A percentile compares a stretch with the other conserved stretches of the same genome.
phyloP scores from a whole-genome alignment of 768 basidiomycete species.

The Russula lepida region DNA sequence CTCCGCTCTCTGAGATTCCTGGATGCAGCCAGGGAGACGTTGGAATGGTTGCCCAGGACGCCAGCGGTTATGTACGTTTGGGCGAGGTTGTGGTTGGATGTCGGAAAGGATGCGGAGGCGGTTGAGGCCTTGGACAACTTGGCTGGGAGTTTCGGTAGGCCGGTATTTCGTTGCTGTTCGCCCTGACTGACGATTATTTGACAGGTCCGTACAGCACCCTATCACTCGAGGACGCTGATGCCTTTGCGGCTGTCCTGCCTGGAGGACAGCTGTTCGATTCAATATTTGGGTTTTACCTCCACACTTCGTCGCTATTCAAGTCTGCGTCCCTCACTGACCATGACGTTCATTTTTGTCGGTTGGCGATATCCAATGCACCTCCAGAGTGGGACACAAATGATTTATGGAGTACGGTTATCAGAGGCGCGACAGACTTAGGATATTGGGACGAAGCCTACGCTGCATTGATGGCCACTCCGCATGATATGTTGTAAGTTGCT shows the following conservation, averaged over 20 bases:
- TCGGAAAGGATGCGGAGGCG: constrained; percentile 67
- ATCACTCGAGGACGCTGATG: constrained; percentile 53
- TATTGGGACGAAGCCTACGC: constrained; percentile 86
- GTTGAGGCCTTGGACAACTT: constrained; percentile 63
- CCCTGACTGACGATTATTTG: constrained; percentile 17
- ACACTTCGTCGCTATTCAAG: constrained; percentile 70
- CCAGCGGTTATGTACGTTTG: constrained; percentile 69
- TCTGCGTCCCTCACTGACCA: constrained; percentile 43
- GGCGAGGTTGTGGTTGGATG: constrained; percentile 55
- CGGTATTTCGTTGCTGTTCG: neutral
- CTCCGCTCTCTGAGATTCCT: constrained; percentile 58
- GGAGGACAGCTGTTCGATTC: constrained; percentile 47
- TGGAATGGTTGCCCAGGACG: constrained; percentile 73
- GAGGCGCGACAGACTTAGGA: constrained; percentile 62
- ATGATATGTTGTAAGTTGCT: constrained; percentile 63
- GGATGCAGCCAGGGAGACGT: constrained; percentile 50
- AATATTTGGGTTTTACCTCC: constrained; percentile 67
- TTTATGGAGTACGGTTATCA: constrained; percentile 76
- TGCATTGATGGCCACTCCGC: constrained; percentile 63
- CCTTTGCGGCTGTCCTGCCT: constrained; percentile 55
- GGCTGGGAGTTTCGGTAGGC: constrained; percentile 66
- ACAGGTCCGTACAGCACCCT: constrained; percentile 44
- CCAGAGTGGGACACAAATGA: constrained; percentile 46
- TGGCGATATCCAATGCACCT: constrained; percentile 68
- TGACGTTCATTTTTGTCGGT: constrained; percentile 66